These are phyloP conservation scores for Tagetes patula DNA, from an alignment of 129 eudicot species.

Conservation along the genomic window DNA sequence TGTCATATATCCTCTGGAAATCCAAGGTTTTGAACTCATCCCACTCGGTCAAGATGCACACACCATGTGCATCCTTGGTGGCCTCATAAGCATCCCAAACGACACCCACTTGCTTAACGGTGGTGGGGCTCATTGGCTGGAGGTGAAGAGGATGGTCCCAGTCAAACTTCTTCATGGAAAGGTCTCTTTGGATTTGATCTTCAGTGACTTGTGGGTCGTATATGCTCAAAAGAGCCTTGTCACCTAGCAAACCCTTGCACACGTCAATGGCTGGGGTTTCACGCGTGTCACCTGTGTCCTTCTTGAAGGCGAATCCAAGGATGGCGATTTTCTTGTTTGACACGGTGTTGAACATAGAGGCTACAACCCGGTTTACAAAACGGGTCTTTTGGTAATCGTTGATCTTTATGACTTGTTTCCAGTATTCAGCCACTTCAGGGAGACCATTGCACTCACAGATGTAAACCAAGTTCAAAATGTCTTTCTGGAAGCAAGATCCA, in stretches of 20 bases:
- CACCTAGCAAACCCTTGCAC: conserved; percentile 79
- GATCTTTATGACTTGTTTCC: conserved; percentile 16
- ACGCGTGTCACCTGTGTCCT: conserved; percentile 13
- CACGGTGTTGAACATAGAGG: conserved; percentile 14
- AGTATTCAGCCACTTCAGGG: conserved; percentile 17
- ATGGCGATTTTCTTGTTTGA: conserved; percentile 14
- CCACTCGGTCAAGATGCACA: conserved; percentile 87
- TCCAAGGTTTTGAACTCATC: conserved; percentile 81
- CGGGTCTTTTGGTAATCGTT: conserved; percentile 12
- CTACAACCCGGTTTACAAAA: conserved; percentile 5
- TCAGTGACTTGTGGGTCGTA: conserved; percentile 90
- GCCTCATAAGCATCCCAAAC: conserved; percentile 90
- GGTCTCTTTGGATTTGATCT: conserved; percentile 87
- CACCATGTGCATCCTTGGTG: conserved; percentile 76
- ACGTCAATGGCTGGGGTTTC: conserved; percentile 86
- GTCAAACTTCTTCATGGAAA: conserved; percentile 76
- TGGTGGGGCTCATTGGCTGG: conserved; percentile 89
- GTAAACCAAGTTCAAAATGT: conserved; percentile 13
- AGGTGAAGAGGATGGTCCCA: conserved; percentile 97
- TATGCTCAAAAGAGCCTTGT: conserved; percentile 76
- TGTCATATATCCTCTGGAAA: conserved; percentile 68
- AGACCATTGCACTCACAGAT: conserved; percentile 15
- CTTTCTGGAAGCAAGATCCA: conserved; percentile 11
- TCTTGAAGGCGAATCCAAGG: conserved; percentile 14
- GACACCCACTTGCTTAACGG: conserved; percentile 65